A percentile compares a stretch with the other conserved stretches of the same genome.
phyloP scores from a whole-genome alignment of 73 alveolate genomes.

The Tetrahymena borealis region DNA sequence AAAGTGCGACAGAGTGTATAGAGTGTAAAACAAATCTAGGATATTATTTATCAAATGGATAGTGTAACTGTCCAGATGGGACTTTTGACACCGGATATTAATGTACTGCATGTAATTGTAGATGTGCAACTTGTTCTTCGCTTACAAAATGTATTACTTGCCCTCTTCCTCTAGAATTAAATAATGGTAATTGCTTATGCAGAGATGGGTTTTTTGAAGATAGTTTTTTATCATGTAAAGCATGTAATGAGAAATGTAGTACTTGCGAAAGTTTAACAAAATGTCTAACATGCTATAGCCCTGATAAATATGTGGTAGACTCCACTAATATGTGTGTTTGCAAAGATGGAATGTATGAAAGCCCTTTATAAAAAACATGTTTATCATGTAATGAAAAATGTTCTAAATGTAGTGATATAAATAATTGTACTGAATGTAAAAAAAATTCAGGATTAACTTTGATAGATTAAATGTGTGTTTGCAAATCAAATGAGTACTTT shows the following conservation, averaged over 20 bases:
- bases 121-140: background rate
- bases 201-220: background rate
- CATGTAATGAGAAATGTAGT: background rate
- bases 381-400: background rate
- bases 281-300: background rate
- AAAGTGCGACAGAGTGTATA: background rate
- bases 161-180: background rate
- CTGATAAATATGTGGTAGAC: background rate
- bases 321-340: background rate
- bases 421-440: background rate
- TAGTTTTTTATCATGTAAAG: background rate
- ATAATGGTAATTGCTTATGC: background rate
- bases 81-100: background rate
- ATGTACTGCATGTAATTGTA: background rate
- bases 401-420: background rate
- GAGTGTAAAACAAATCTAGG: background rate
- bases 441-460: background rate
- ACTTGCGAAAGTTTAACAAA: background rate
- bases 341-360: background rate
- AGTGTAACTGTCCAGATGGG: background rate
- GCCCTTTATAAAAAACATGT: background rate
- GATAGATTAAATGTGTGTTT: background rate
- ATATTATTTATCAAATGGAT: background rate
- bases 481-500: background rate
- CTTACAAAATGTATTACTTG: background rate